Evolutionary conservation across 2,329 filamentous ascomycete species (phyloP), one percentile per base, ranked within the genome.

Genomic region (Aspergillus costaricaensis): DNA sequence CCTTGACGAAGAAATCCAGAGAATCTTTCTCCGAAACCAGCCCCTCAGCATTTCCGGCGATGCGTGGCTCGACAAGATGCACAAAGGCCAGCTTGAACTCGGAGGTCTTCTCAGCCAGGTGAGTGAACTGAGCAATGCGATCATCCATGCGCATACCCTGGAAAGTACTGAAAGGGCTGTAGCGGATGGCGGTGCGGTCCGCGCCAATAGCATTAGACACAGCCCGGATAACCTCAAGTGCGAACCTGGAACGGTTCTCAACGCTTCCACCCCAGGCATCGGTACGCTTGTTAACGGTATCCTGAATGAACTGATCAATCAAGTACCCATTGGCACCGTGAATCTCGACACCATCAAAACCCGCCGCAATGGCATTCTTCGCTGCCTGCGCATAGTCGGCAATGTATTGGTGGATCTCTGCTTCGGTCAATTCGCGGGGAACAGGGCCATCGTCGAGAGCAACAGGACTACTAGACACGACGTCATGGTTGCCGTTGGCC

Each of bases 101-200:
- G 56, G 80, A 82, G 10, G 86, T 75, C 44, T 82, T 79, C 32
- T 75, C 67, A 44, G 86, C 79, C 7, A 89, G 69, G 66, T 90
- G 79, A 0, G 76, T 77, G 68, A 90, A 91, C 62, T 91, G 87
- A 0, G 87, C 84, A 8, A 85, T 68, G 0, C 87, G 87, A 48
- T 91, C 80, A 0, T 72, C 65, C 85, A 89, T 88, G 32, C 77
- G 76, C 87, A 90, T 78, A 7, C 64, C 75, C 65, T 78, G 73
- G 67, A 76, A 77, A 2, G 64, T 64, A 54, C 68, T 72, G 60
- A 57, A 85, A n/a, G 67, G 76, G n/a, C 78, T 80, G n/a, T 85
- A 68, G 1, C 82, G 79, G 17, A 83, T 78, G 2, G 72, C 80
- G 1, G 81, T 66, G 5, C 75, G 76, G 2, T 82, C 76, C 0